Evolutionary conservation across 1,284 basidiomycete genomes (phyloP).

Genomic region (Phellinidium pouzarii): DNA sequence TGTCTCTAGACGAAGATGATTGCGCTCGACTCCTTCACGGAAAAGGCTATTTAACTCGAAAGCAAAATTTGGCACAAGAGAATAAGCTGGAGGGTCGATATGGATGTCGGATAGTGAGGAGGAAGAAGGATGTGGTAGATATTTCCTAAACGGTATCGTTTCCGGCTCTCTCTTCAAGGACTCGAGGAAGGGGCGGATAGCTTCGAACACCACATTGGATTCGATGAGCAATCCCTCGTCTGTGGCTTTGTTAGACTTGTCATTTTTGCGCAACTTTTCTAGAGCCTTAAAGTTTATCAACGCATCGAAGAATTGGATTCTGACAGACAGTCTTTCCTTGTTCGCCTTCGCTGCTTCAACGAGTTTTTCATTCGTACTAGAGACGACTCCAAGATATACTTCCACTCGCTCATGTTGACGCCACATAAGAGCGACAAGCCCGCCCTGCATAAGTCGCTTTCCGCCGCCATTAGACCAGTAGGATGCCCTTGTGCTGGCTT

Average conservation of each 20-base stretch:
- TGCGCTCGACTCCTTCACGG: constrained; percentile 19
- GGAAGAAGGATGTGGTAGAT: constrained; percentile 38
- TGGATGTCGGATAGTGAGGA: constrained; percentile 27
- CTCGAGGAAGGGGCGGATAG: constrained; percentile 56
- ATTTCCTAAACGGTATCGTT: constrained; percentile 44
- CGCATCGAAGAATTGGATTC: constrained; percentile 48
- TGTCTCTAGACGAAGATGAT: constrained; percentile 30
- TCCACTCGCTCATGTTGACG: constrained; percentile 25
- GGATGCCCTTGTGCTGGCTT: constrained; percentile 28
- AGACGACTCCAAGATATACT: constrained; percentile 44
- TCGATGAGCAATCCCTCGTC: constrained; percentile 45
- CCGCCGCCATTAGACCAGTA: constrained; percentile 51
- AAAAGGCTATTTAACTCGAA: constrained; percentile 44
- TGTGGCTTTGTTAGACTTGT: constrained; percentile 14
- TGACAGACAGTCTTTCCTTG: constrained; percentile 31
- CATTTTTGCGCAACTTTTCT: constrained; percentile 27
- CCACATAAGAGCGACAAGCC: constrained; percentile 50
- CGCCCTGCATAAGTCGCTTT: constrained; percentile 48
- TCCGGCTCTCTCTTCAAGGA: constrained; percentile 45
- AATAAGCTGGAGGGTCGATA: constrained; percentile 44
- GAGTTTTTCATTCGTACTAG: constrained; percentile 36
- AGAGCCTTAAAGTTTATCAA: constrained; percentile 40
- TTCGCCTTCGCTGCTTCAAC: constrained; percentile 31
- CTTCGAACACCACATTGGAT: constrained; percentile 51
- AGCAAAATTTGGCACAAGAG: constrained; percentile 39